Conservation (phyloP, 345 rosid species). For the Eucalyptus viminalis region DNA sequence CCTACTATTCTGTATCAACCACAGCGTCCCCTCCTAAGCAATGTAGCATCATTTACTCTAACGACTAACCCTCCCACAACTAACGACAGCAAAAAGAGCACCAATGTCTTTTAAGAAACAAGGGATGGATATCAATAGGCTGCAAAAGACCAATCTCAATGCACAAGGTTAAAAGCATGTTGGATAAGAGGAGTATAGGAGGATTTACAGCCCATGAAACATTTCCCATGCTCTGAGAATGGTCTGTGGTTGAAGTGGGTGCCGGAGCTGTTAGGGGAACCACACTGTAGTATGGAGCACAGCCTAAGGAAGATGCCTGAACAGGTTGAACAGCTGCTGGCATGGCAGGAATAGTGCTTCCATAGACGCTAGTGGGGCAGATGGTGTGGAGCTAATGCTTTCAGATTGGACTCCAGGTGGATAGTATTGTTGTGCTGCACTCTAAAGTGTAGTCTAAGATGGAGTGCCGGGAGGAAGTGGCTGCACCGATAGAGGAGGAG, state of each 20-base stretch:
- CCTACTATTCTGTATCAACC: background rate
- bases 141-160: background rate
- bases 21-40: background rate
- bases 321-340: conserved; percentile 38
- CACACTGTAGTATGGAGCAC: conserved; percentile 65
- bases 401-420: conserved; percentile 92
- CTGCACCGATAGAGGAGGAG: conserved; percentile 30
- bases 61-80: background rate
- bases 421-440: conserved; percentile 63
- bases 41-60: background rate
- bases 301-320: conserved; percentile 36
- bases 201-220: conserved; percentile 70
- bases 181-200: background rate
- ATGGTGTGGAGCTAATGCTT: conserved; percentile 38
- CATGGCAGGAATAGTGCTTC: conserved; percentile 29
- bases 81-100: background rate
- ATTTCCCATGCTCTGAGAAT: conserved; percentile 45
- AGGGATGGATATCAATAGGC: background rate
- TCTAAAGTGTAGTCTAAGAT: conserved; percentile 23
- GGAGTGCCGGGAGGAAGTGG: conserved; percentile 62
- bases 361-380: conserved; percentile 41
- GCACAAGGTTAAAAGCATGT: background rate
- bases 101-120: background rate
- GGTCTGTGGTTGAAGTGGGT: conserved; percentile 30
- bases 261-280: conserved; percentile 56